Percentiles rank a stretch among this genome's conserved stretches.
Conservation (phyloP, 106 monocot genomes). For the Hemerocallis citrina region DNA sequence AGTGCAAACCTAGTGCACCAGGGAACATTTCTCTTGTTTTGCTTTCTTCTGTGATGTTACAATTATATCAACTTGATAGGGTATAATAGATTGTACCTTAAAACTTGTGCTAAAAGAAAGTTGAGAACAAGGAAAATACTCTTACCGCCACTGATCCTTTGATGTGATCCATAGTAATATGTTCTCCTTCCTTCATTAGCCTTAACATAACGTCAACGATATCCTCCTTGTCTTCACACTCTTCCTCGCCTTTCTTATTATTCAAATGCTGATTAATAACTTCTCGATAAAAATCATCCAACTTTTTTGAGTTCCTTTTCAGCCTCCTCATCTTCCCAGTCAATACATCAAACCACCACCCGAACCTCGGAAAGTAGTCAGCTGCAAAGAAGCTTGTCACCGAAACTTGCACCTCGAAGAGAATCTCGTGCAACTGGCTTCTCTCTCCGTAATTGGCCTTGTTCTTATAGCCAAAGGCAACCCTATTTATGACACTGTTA, state of each 20-base stretch:
- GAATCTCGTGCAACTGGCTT: constrained; percentile 7
- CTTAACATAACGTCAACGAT: neutral
- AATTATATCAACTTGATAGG: no score
- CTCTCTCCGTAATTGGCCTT: neutral
- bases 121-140: neutral
- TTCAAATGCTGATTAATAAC: no score
- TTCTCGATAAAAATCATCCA: no score
- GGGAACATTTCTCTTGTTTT: no score
- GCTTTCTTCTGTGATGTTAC: no score
- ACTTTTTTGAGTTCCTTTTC: neutral
- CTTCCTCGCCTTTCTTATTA: neutral
- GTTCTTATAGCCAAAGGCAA: neutral
- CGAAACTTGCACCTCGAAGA: neutral
- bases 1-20: no score
- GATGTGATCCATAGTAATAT: no score
- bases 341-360: constrained; percentile 15
- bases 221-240: neutral
- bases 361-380: constrained; percentile 24
- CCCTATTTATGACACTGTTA: neutral
- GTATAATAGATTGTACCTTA: no score
- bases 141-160: neutral
- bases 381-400: constrained; percentile 8
- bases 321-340: constrained; percentile 3
- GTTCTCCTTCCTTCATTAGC: neutral
- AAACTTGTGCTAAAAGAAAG: no score